Percentiles rank a stretch among this genome's conserved stretches.
Evolutionary conservation across 108 stramenopile species (phyloP).

Genomic region (Bacterosira constricta): DNA sequence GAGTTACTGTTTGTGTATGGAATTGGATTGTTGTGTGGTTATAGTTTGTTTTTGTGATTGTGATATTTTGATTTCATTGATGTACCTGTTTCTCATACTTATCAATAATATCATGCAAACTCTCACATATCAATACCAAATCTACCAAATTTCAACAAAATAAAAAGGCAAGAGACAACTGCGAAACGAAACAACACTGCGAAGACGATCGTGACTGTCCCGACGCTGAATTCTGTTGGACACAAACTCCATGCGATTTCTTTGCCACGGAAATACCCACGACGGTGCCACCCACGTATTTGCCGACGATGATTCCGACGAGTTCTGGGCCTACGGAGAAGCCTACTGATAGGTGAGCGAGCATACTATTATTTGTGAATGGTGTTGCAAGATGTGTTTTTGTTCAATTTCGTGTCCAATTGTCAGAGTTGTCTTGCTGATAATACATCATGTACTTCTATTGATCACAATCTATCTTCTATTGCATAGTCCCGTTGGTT

Average conservation of each 20-base stretch:
- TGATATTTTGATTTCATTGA: not conserved
- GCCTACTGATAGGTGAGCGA: slow-evolving; percentile 23
- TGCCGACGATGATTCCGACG: slow-evolving; percentile 9
- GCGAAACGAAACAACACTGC: slow-evolving; percentile 47
- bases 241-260: slow-evolving; percentile 49
- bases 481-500: slow-evolving; percentile 30
- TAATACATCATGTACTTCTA: no score
- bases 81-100: not conserved
- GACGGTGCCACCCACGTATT: not conserved
- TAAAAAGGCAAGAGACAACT: slow-evolving; percentile 40
- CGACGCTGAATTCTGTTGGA: slow-evolving; percentile 44
- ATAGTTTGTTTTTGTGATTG: no score
- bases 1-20: no score
- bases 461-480: no score
- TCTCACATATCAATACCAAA: not conserved
- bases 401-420: no score
- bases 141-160: not conserved
- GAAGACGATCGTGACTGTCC: slow-evolving; percentile 49
- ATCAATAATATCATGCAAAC: not conserved
- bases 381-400: no score
- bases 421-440: no score
- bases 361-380: not conserved
- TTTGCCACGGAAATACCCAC: slow-evolving; percentile 41
- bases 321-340: slow-evolving; percentile 7
- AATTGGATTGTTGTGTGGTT: no score